Percentiles rank a stretch among this genome's conserved stretches.
phyloP scores from a whole-genome alignment of 75 land plant species.

The Pinus tabuliformis region DNA sequence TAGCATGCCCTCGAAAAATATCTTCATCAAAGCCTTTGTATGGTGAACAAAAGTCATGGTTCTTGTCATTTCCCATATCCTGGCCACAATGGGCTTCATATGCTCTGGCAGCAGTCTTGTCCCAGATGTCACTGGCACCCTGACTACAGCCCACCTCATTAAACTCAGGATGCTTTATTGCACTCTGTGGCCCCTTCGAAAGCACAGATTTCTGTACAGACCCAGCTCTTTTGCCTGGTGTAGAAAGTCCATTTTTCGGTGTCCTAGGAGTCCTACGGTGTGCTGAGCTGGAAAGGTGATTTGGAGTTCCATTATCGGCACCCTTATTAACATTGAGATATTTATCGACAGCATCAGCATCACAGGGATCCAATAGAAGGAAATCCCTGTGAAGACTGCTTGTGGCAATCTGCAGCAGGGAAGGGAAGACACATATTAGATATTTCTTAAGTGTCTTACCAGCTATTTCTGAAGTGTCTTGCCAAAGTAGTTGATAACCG shows the following conservation, averaged over 20 bases:
- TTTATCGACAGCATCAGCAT: conserved; percentile 66
- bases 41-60: neutral
- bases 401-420: conserved; percentile 69
- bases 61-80: conserved; percentile 11
- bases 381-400: conserved; percentile 73
- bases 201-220: conserved; percentile 24
- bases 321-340: conserved; percentile 26
- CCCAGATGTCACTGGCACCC: neutral
- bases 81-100: conserved; percentile 7
- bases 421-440: neutral
- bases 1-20: conserved; percentile 1
- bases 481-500: neutral
- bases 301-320: conserved; percentile 9
- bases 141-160: conserved; percentile 4
- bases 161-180: neutral
- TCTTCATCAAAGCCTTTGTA: neutral
- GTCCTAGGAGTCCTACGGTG: conserved; percentile 27
- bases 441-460: neutral
- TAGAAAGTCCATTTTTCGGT: conserved; percentile 24
- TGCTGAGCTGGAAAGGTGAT: conserved; percentile 23
- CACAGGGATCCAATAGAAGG: conserved; percentile 84
- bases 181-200: conserved; percentile 19
- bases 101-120: neutral
- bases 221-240: conserved; percentile 37
- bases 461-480: too few relatives aligned